Evolutionary conservation across 2,329 filamentous ascomycete species (phyloP).

Genomic region (Lachnellula subtilissima): DNA sequence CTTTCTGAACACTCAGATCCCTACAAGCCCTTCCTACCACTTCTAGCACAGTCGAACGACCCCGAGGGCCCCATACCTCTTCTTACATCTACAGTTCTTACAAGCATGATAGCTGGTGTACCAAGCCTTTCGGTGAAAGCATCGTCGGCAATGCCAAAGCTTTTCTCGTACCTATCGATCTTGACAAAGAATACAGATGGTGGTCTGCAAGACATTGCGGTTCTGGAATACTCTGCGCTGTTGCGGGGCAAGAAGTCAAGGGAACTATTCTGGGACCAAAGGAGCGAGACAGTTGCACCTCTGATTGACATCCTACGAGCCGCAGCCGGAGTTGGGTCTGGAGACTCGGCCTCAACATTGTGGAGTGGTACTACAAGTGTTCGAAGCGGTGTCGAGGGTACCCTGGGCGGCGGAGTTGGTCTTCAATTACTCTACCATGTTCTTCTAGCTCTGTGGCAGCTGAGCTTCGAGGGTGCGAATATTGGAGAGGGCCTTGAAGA

Average conservation of each 20-base stretch:
- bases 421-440: slow-evolving; percentile 93
- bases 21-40: slow-evolving; percentile 77
- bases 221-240: slow-evolving; percentile 83
- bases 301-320: slow-evolving; percentile 77
- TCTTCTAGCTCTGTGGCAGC: slow-evolving; percentile 88
- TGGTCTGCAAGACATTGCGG: slow-evolving; percentile 90
- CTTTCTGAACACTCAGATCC: slow-evolving; percentile 71
- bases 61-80: slow-evolving; percentile 77
- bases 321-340: slow-evolving; percentile 65
- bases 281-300: slow-evolving; percentile 77
- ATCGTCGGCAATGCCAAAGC: slow-evolving; percentile 64
- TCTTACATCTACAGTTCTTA: slow-evolving; percentile 81
- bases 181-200: slow-evolving; percentile 82
- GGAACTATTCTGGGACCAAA: slow-evolving; percentile 84
- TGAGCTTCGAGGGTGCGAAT: slow-evolving; percentile 83
- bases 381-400: slow-evolving; percentile 58
- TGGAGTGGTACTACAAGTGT: slow-evolving; percentile 52
- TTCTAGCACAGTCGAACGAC: slow-evolving; percentile 73
- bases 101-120: slow-evolving; percentile 66
- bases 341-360: slow-evolving; percentile 53
- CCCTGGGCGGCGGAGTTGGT: slow-evolving; percentile 75
- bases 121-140: slow-evolving; percentile 58
- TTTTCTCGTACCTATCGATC: slow-evolving; percentile 81
- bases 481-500: slow-evolving; percentile 75
- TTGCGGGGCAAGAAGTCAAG: slow-evolving; percentile 71